Evolutionary conservation across 2,329 filamentous ascomycete species (phyloP).

Genomic region (Byssothecium circinans): DNA sequence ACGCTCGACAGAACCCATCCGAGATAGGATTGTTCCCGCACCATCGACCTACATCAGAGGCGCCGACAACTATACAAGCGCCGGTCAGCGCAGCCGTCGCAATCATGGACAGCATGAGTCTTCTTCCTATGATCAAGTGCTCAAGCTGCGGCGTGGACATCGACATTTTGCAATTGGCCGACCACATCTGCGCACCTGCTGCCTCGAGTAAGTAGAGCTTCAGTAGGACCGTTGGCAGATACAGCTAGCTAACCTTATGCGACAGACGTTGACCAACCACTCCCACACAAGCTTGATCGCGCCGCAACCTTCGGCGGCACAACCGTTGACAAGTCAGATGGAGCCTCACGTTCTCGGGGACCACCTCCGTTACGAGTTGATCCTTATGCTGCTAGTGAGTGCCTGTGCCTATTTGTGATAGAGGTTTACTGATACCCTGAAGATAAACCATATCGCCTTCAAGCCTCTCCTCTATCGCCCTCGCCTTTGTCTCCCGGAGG

Average conservation of each 20-base stretch:
- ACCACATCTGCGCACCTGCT: constrained; percentile 69
- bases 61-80: constrained; percentile 6
- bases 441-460: constrained; percentile 41
- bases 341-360: constrained; percentile 47
- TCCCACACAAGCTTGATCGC: constrained; percentile 34
- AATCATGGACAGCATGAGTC: constrained; percentile 31
- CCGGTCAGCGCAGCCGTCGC: constrained; percentile 4
- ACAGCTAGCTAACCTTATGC: not conserved
- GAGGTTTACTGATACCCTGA: constrained; percentile 16
- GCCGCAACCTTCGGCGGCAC: constrained; percentile 34
- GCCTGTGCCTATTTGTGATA: not conserved
- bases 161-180: constrained; percentile 82
- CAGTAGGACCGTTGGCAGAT: not conserved
- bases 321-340: constrained; percentile 30
- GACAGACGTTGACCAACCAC: constrained; percentile 6
- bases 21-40: constrained; percentile 12
- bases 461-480: constrained; percentile 14
- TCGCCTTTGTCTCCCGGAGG: constrained; percentile 27
- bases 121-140: constrained; percentile 44
- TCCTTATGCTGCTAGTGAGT: constrained; percentile 60
- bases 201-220: constrained; percentile 48
- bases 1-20: constrained; percentile 14
- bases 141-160: constrained; percentile 59
- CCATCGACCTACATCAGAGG: constrained; percentile 5
- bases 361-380: constrained; percentile 59